A percentile compares a stretch with the other conserved stretches of the same genome.
These are phyloP conservation scores for Populus simonii DNA, from an alignment of 345 rosid species.

Conservation along the genomic window DNA sequence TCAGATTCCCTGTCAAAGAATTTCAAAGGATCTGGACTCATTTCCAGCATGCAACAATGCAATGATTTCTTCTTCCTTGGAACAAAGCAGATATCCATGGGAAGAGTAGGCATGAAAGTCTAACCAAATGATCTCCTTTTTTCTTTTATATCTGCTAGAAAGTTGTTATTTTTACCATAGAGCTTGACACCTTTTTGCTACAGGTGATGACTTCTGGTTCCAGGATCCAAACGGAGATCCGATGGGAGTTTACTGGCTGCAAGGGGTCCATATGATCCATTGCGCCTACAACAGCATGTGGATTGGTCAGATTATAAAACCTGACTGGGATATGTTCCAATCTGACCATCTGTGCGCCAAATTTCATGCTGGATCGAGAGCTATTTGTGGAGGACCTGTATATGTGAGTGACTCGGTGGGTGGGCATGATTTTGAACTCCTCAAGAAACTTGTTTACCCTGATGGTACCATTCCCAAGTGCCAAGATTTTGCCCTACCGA, in stretches of 20 bases:
- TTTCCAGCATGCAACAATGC: slow-evolving; percentile 91
- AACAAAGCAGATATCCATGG: slow-evolving; percentile 70
- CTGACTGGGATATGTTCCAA: slow-evolving; percentile 99
- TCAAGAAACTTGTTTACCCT: slow-evolving; percentile 61
- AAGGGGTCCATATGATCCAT: slow-evolving; percentile 88
- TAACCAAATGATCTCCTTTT: background rate
- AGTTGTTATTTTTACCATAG: background rate
- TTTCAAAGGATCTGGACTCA: slow-evolving; percentile 68
- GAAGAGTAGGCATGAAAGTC: slow-evolving; percentile 63
- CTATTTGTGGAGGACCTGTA: slow-evolving; percentile 85
- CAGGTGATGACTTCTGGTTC: slow-evolving; percentile 97
- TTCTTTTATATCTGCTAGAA: background rate
- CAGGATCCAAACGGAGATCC: slow-evolving; percentile 93
- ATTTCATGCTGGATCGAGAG: slow-evolving; percentile 81
- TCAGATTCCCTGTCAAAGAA: slow-evolving; percentile 63
- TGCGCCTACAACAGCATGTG: slow-evolving; percentile 90
- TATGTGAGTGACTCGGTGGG: slow-evolving; percentile 77
- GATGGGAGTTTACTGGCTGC: slow-evolving; percentile 80
- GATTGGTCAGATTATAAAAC: slow-evolving; percentile 89
- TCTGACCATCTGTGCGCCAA: slow-evolving; percentile 85
- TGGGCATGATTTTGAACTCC: slow-evolving; percentile 66
- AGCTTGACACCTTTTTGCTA: background rate
- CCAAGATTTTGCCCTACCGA: slow-evolving; percentile 70
- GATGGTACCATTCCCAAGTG: slow-evolving; percentile 88
- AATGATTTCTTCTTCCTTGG: slow-evolving; percentile 90